Conservation (phyloP, 208 protist species). For the Trypanosoma scelopori region DNA sequence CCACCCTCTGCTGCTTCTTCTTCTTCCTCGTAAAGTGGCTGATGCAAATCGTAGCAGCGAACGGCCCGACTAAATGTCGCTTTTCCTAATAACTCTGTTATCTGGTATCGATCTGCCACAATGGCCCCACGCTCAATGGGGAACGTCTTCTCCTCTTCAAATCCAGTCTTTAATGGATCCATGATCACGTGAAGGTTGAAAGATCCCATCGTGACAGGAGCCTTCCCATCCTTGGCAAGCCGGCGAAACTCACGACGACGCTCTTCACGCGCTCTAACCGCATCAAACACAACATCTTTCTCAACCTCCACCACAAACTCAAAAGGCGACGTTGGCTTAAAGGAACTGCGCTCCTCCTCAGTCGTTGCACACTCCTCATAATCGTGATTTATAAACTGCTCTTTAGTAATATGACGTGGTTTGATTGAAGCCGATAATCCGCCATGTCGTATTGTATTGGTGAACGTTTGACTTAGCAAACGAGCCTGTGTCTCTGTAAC, state of each 20-base stretch:
- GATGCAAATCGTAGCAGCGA: conserved; percentile 91
- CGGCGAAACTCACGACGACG: conserved; percentile 64
- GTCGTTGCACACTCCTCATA: conserved; percentile 47
- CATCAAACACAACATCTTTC: conserved; percentile 70
- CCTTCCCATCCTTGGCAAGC: conserved; percentile 63
- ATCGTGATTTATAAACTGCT: conserved; percentile 34
- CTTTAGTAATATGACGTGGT: conserved; percentile 44
- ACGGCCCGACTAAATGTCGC: conserved; percentile 94
- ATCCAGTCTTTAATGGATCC: conserved; percentile 91
- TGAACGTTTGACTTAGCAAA: conserved; percentile 54
- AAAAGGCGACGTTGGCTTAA: conserved; percentile 69
- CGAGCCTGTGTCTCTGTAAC: conserved; percentile 65
- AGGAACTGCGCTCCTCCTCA: conserved; percentile 34
- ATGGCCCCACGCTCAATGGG: conserved; percentile 86
- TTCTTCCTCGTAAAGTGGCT: conserved; percentile 76
- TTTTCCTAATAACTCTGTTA: conserved; percentile 93
- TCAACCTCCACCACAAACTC: conserved; percentile 90
- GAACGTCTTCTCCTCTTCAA: conserved; percentile 93
- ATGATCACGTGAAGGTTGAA: conserved; percentile 92
- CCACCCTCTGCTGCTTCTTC: conserved; percentile 37
- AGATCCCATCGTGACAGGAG: conserved; percentile 79
- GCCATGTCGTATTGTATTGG: conserved; percentile 22
- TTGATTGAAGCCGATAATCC: conserved; percentile 28
- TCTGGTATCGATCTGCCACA: conserved; percentile 93
- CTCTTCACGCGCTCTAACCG: conserved; percentile 64